Evolutionary conservation across 257 asterid species (phyloP).

Genomic region (Nicotiana noctiflora): DNA sequence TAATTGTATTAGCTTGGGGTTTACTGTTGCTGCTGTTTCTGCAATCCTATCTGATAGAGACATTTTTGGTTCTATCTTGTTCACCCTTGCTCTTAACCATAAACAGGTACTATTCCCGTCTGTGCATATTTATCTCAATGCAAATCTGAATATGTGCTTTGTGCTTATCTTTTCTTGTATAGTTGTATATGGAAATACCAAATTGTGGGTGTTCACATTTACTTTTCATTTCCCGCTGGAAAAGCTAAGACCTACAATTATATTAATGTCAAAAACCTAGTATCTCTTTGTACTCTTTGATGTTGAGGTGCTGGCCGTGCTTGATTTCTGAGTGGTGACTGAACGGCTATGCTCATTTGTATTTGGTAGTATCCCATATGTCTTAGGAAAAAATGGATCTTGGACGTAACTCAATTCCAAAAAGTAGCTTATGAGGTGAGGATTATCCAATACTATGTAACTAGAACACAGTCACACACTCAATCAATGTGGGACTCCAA

Average conservation of each 20-base stretch:
- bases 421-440: background rate
- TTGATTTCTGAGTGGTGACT: background rate
- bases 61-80: slow-evolving; percentile 66
- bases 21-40: slow-evolving; percentile 78
- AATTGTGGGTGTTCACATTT: background rate
- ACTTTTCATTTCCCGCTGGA: background rate
- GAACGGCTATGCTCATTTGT: background rate
- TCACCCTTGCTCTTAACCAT: slow-evolving; percentile 92
- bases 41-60: slow-evolving; percentile 73
- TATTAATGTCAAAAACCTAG: background rate
- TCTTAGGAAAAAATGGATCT: background rate
- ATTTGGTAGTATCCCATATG: background rate
- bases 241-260: background rate
- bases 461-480: background rate
- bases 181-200: background rate
- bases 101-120: slow-evolving; percentile 59
- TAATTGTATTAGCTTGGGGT: slow-evolving; percentile 91
- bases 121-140: background rate
- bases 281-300: background rate
- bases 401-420: background rate
- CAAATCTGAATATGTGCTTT: background rate
- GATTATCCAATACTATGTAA: background rate
- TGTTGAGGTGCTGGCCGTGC: background rate
- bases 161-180: background rate
- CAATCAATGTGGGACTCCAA: background rate